Evolutionary conservation across 225 moss, liverwort and hornwort species (phyloP), one percentile per base, ranked within the genome.

Genomic region (Bryum argenteum): DNA sequence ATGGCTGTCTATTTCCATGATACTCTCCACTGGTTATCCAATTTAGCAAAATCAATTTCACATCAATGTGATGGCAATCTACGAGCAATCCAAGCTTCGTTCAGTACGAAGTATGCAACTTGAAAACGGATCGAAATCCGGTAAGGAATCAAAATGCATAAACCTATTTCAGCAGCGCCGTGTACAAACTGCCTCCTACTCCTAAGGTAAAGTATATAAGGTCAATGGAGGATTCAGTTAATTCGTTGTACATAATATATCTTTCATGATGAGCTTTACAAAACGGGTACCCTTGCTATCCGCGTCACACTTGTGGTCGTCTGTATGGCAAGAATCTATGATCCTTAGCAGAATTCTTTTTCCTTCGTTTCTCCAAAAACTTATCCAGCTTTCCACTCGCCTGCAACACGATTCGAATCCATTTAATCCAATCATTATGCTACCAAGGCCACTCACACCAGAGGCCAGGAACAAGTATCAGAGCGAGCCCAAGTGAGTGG

Each of bases 321-420:
- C 92, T 88, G 21, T 98, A 94, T 21, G 92, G 98, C 65, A 98
- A 70, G 84, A 78, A 98, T 84, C 94, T 91, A 70, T 90, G 98
- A 84, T 94, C 94, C 75, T 98, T 98, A 3, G 94, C 76, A 65
- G 91, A 92, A 86, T 98, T 98, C 84, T 91, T 92, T 75, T 83
- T 86, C 64, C 98, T 82, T 41, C 98, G 92, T 84, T 94, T 98
- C 40, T 77, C 91, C 79, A 98, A 75, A 77, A 82, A 94, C 17
- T 84, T 90, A 75, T 98, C 98, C 85, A 98, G 80, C 69, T 98
- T 92, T 73, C 94, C 98, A 81, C 57, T 80, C 42, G 90, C 76
- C 98, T 98, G 96, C 78, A 86, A 71, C 19, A 72, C 55, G 73
- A 63, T 8, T 44, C 53, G 73, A 60, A 45, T 66, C 10, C 71